Base-by-base conservation (phyloP, 495 filamentous ascomycete species). In the Podospora fimiseda region DNA sequence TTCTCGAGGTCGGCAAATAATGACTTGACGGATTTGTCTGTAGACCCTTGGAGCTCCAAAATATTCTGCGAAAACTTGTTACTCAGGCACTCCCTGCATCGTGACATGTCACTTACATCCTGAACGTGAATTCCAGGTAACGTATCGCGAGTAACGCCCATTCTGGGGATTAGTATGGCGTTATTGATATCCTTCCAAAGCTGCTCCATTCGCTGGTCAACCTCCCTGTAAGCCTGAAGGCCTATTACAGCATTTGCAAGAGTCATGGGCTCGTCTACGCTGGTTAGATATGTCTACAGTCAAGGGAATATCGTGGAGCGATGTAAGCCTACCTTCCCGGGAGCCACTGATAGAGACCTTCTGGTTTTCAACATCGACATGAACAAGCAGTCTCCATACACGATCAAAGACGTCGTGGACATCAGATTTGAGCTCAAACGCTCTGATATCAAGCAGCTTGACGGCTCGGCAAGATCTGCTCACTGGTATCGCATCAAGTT, bases 361-460 rank as follows among this genome's bases (percentile, higher is more conserved):
- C 5, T 70, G 66, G 5, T 67, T 60, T 42, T 76, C 62, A 5
- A 63, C 62, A 57, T 87, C 78, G 37, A 88, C 61, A 11, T 71
- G 66, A 8, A 89, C 59, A n/a, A 85, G 69, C 0, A 72, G 60
- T 47, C 68, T 69, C 84, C 77, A 77, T 9, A 83, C 73, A 15
- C 64, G 74, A 36, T 80, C 74, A 49, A 84, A 74, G 27, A 85
- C 69, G 22, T 77, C 76, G 41, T 85, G 77, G 21, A 86, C 82
- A 2, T 76, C 71, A 0, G 61, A 70, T 42, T 78, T 80, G 24
- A 86, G 70, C 52, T 74, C 72, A 45, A 70, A 82, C 39, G 62
- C 72, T 60, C 68, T 71, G 37, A 75, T 72, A 60, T 71, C 71
- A 50, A 72, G 69, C 43, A 74, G 57, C 59, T 67, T 70, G 62